Conservation (phyloP, 495 filamentous ascomycete genomes). For the Penicillium crystallinum region DNA sequence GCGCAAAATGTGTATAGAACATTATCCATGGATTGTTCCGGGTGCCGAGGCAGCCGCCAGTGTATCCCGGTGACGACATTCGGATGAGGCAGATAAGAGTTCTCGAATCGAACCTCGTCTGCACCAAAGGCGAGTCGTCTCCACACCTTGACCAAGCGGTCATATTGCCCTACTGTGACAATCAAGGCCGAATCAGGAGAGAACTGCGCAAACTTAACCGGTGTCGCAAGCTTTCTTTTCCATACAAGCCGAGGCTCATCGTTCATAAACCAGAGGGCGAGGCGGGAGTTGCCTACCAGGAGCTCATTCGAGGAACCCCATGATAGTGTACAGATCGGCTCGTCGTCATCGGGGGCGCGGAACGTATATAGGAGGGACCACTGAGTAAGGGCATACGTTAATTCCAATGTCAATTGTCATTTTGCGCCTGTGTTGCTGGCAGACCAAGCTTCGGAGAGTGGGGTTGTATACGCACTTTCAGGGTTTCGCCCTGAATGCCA, state of each 20-base stretch:
- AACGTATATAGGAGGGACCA: slow-evolving; percentile 51
- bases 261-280: slow-evolving; percentile 64
- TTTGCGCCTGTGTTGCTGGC: neutral
- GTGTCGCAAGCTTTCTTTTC: slow-evolving; percentile 66
- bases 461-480: slow-evolving; percentile 35
- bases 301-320: slow-evolving; percentile 85
- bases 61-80: slow-evolving; percentile 71
- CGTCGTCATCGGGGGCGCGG: slow-evolving; percentile 35
- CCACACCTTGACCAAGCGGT: slow-evolving; percentile 90
- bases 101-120: slow-evolving; percentile 82
- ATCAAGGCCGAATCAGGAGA: slow-evolving; percentile 82
- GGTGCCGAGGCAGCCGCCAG: slow-evolving; percentile 73
- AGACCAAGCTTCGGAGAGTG: neutral
- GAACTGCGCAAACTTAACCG: slow-evolving; percentile 70
- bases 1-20: slow-evolving; percentile 88
- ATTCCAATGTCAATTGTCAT: neutral
- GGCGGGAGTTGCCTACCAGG: slow-evolving; percentile 63
- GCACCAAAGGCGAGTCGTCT: slow-evolving; percentile 77
- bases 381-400: slow-evolving; percentile 27
- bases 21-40: slow-evolving; percentile 76
- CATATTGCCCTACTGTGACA: slow-evolving; percentile 73
- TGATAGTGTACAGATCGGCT: slow-evolving; percentile 60
- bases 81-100: slow-evolving; percentile 83
- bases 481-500: slow-evolving; percentile 60
- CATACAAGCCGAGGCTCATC: slow-evolving; percentile 55